Evolutionary conservation across 495 filamentous ascomycete genomes (phyloP).

Genomic region (Aspergillus campestris): DNA sequence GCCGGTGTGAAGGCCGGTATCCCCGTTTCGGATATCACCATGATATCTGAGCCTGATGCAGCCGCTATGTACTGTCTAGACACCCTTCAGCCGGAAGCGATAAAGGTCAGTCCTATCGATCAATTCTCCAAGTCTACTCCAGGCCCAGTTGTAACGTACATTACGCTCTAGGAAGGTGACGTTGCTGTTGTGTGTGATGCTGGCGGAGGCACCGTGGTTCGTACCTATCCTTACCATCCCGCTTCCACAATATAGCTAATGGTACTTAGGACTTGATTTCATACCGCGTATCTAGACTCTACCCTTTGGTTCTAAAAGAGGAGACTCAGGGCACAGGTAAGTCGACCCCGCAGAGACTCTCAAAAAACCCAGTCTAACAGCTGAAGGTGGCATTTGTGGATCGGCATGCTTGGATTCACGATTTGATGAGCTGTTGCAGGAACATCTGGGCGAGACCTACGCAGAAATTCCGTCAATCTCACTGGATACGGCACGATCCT

Average conservation of each 20-base stretch:
- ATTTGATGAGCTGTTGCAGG: constrained; percentile 38
- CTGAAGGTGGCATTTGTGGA: constrained; percentile 45
- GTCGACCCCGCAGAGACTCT: not conserved
- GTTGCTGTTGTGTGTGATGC: constrained; percentile 49
- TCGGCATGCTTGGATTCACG: constrained; percentile 45
- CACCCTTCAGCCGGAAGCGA: constrained; percentile 18
- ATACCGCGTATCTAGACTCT: constrained; percentile 9
- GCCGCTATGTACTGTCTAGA: constrained; percentile 46
- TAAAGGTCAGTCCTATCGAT: constrained; percentile 12
- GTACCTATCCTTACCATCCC: constrained; percentile 30
- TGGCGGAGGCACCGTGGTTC: constrained; percentile 53
- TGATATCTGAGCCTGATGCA: constrained; percentile 57
- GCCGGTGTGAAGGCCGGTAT: constrained; percentile 45
- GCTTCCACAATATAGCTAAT: not conserved
- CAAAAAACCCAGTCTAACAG: not conserved
- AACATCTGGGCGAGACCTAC: constrained; percentile 14
- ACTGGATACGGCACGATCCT: constrained; percentile 1
- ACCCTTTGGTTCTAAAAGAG: constrained; percentile 11
- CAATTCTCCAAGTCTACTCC: too few species aligned
- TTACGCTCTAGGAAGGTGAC: constrained; percentile 23
- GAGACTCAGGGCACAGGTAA: constrained; percentile 19
- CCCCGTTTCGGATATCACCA: constrained; percentile 19
- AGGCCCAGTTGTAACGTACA: not conserved
- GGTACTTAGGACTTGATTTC: constrained; percentile 39
- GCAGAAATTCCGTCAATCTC: constrained; percentile 2